Evolutionary conservation across 441 rosid species (phyloP).

Genomic region (Arabidopsis lyrata): DNA sequence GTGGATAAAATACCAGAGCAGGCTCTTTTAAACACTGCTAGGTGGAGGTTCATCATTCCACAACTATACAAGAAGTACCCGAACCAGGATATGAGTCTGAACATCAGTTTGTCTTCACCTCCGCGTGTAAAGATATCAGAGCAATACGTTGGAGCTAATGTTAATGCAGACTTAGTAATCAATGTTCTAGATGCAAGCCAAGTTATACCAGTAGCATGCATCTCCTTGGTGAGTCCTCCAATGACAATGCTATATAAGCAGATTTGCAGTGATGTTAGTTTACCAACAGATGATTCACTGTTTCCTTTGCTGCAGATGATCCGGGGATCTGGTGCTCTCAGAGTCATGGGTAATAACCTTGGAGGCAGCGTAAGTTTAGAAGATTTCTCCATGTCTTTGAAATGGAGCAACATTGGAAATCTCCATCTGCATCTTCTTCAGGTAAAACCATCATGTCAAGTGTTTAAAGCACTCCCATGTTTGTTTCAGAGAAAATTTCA

Average conservation of each 20-base stretch:
- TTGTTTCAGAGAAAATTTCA: neutral
- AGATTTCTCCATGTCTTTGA: slow-evolving; percentile 74
- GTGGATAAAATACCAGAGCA: slow-evolving; percentile 90
- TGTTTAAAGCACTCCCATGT: neutral
- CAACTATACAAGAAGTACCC: slow-evolving; percentile 90
- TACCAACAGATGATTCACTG: slow-evolving; percentile 1
- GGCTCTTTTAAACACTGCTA: slow-evolving; percentile 86
- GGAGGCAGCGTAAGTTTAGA: slow-evolving; percentile 74
- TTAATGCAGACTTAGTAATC: slow-evolving; percentile 69
- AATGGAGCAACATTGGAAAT: slow-evolving; percentile 90
- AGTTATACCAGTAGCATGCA: slow-evolving; percentile 91
- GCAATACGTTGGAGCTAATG: slow-evolving; percentile 68
- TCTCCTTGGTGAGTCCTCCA: slow-evolving; percentile 76
- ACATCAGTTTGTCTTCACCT: slow-evolving; percentile 81
- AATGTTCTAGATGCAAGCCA: slow-evolving; percentile 67
- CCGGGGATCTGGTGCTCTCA: slow-evolving; percentile 71
- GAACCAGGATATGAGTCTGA: slow-evolving; percentile 79
- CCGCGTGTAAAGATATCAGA: slow-evolving; percentile 71
- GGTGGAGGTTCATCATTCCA: slow-evolving; percentile 88
- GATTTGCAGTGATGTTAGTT: neutral
- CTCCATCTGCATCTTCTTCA: slow-evolving; percentile 74
- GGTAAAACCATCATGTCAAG: slow-evolving; percentile 49
- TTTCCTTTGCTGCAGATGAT: slow-evolving; percentile 56
- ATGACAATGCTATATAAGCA: neutral
- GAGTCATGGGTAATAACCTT: slow-evolving; percentile 75